A percentile compares a stretch with the other conserved stretches of the same genome.
Evolutionary conservation across 768 basidiomycete genomes (phyloP).

Genomic region (Phaffia australis): DNA sequence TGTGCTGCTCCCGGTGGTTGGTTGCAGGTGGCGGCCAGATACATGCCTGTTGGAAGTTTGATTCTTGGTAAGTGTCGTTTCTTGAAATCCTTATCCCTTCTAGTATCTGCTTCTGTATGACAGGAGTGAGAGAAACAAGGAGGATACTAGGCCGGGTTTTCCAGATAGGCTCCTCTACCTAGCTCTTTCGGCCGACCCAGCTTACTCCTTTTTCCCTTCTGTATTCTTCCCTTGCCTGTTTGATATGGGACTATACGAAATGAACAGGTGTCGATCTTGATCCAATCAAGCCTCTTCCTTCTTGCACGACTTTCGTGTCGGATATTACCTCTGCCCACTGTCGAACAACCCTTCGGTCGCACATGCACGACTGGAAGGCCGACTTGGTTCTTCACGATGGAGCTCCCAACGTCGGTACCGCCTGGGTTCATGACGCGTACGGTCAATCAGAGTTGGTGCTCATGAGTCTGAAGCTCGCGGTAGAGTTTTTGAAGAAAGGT

Average conservation of each 20-base stretch:
- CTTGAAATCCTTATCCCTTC: neutral
- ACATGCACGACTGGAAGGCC: constrained; percentile 98
- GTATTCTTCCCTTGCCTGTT: neutral
- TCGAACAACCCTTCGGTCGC: constrained; percentile 68
- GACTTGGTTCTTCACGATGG: constrained; percentile 97
- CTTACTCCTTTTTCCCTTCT: neutral
- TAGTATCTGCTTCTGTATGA: neutral
- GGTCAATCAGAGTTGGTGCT: constrained; percentile 92
- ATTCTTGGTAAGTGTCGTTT: constrained; percentile 59
- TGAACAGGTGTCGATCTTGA: constrained; percentile 83
- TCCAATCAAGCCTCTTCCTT: constrained; percentile 88
- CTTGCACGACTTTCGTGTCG: constrained; percentile 77
- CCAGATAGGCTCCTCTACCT: neutral
- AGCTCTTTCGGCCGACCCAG: neutral
- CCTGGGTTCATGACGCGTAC: constrained; percentile 98
- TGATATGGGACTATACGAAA: neutral
- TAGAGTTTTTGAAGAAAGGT: constrained; percentile 83
- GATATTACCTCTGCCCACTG: constrained; percentile 92
- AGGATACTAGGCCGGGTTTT: neutral
- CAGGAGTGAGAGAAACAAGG: neutral
- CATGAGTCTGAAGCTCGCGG: constrained; percentile 87
- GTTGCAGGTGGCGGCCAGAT: constrained; percentile 96
- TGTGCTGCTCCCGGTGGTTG: constrained; percentile 99
- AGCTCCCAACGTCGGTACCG: constrained; percentile 97
- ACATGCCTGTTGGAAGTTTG: constrained; percentile 84